Conservation (phyloP, 2,329 filamentous ascomycete species). For the Paraphaeosphaeria sporulosa region DNA sequence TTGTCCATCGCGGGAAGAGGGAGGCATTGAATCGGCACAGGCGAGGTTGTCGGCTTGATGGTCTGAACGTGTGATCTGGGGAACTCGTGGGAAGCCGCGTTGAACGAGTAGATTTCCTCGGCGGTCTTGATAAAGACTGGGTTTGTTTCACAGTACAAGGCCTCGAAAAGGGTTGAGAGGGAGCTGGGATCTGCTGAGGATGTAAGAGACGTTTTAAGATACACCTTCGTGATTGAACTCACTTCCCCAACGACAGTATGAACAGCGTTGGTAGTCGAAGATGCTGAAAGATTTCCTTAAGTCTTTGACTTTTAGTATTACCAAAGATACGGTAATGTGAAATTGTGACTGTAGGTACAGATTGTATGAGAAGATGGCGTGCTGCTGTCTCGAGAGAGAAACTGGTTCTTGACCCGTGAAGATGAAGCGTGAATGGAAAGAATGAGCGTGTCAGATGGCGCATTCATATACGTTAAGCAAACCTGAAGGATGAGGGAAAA, state of each 20-base stretch:
- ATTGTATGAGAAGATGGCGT: not conserved
- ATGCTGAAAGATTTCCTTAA: not conserved
- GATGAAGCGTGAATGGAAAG: not conserved
- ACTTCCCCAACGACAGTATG: not conserved
- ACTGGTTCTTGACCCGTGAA: not conserved
- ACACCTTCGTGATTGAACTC: not conserved
- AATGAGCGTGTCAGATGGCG: not conserved
- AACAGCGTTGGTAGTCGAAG: not conserved
- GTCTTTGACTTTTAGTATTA: slow-evolving; percentile 13
- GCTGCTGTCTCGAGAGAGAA: not conserved
- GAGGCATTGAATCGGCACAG: not conserved
- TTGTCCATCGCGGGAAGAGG: not conserved
- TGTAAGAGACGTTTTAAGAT: not conserved
- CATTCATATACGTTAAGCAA: not conserved
- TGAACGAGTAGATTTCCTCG: not conserved
- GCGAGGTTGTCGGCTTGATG: not conserved
- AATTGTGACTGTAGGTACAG: not conserved
- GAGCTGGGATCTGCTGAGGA: not conserved
- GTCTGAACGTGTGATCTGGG: not conserved
- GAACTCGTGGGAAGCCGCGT: not conserved
- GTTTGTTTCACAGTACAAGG: not conserved
- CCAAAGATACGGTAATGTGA: slow-evolving; percentile 6
- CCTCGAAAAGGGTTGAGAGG: not conserved
- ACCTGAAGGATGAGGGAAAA: not conserved
- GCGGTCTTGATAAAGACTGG: not conserved